Evolutionary conservation across 352 stramenopile species (phyloP), one percentile per base, ranked within the genome.

Genomic region (Globisporangium viniferum): DNA sequence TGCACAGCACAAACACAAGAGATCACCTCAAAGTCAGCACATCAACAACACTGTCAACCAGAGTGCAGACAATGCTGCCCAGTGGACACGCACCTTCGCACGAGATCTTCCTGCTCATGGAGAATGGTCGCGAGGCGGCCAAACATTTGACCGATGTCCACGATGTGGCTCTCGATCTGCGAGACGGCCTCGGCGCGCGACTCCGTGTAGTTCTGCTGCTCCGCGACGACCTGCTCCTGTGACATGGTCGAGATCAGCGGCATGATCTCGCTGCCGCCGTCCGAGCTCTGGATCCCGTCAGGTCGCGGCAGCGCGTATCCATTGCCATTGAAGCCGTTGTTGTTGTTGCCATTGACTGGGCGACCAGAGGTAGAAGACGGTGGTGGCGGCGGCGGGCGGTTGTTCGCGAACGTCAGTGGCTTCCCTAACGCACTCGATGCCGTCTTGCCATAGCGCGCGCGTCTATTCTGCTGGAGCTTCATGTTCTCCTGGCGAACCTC

Each of bases 401-500:
- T 56, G 10, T 39, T 24, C 27, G 54, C 31, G 24, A 95, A 95
- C 0, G 82, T 79, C 9, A 95, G 72, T 14, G 87, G 87, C 59
- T 91, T 92, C n/a, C 87, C 82, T 57, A 93, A 64, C 48, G 86
- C 79, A 46, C 73, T 90, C 36, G 84, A 90, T 35, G 82, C 74
- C 5, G 83, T 90, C 59, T 92, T 92, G 33, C 88, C 88, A 55
- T 95, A 95, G 33, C 83, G 76, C 20, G 86, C 82, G 56, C 80
- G 83, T 48, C 88, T 77, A 69, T 90, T 89, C 72, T 95, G 88
- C 71, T 92, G 87, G 59, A 93, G 73, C 73, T 93, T 92, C 81
- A 95, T 90, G 68, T 93, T 95, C 64, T 92, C 82, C 76, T 95
- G 88, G n/a, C 88, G 75, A 27, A 93, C 82, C 67, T 94, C 82